Conservation (phyloP, 2,329 filamentous ascomycete genomes). For the Stachybotrys chlorohalonatus region DNA sequence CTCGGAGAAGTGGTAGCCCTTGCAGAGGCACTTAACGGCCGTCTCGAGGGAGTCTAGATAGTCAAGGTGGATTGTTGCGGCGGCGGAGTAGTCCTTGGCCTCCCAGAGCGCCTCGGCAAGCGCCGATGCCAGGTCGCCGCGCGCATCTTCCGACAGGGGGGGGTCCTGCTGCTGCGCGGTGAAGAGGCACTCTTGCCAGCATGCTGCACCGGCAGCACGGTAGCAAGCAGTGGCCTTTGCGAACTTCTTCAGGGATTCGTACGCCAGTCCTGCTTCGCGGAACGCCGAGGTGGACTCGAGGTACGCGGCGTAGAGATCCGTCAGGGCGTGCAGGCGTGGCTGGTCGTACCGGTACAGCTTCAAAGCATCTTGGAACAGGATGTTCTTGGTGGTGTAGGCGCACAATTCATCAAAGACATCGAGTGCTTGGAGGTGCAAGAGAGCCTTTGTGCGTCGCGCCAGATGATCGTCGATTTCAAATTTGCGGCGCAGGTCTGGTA, state of each 20-base stretch:
- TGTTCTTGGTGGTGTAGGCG: constrained; percentile 68
- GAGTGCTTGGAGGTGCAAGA: constrained; percentile 65
- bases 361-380: constrained; percentile 69
- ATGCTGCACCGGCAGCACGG: constrained; percentile 61
- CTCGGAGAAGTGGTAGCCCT: constrained; percentile 77
- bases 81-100: constrained; percentile 72
- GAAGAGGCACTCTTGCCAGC: constrained; percentile 88
- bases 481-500: constrained; percentile 59
- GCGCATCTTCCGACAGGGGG: constrained; percentile 48
- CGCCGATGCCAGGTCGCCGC: constrained; percentile 59
- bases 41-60: constrained; percentile 65
- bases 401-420: constrained; percentile 70
- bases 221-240: constrained; percentile 72
- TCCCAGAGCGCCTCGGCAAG: constrained; percentile 76
- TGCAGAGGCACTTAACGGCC: constrained; percentile 73
- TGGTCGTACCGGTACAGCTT: constrained; percentile 76
- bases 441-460: constrained; percentile 64
- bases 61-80: constrained; percentile 72
- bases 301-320: constrained; percentile 68
- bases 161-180: constrained; percentile 60
- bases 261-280: constrained; percentile 81
- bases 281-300: constrained; percentile 68
- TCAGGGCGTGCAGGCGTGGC: constrained; percentile 57
- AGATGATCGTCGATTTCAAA: constrained; percentile 89
- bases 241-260: constrained; percentile 76